Percentiles rank a stretch among this genome's conserved stretches.
Conservation (phyloP, 768 basidiomycete genomes). For the Boletales sp. region DNA sequence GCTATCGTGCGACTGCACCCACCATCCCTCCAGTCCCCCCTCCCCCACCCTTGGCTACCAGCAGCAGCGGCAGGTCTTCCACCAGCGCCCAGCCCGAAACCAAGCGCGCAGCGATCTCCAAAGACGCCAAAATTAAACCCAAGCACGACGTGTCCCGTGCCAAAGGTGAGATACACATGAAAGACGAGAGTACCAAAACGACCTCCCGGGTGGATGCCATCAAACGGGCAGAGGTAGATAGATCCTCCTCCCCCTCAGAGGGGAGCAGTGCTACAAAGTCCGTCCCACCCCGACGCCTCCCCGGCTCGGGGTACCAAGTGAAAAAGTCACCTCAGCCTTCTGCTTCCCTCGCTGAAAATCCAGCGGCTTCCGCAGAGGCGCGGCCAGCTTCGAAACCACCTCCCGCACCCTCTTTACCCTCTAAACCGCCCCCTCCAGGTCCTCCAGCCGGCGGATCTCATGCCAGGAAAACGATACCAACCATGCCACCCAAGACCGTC, state of each 20-base stretch:
- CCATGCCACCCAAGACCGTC: slow-evolving; percentile 23
- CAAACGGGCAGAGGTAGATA: slow-evolving; percentile 26
- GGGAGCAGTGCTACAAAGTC: slow-evolving; percentile 13
- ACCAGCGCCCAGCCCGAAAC: slow-evolving; percentile 28
- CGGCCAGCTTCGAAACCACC: slow-evolving; percentile 26
- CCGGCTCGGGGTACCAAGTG: slow-evolving; percentile 48
- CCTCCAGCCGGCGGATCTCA: slow-evolving; percentile 22
- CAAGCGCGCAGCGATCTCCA: slow-evolving; percentile 45
- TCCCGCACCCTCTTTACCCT: slow-evolving; percentile 30
- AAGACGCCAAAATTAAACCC: slow-evolving; percentile 42
- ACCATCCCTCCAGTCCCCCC: slow-evolving; percentile 11
- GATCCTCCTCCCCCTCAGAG: slow-evolving; percentile 17
- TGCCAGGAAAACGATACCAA: slow-evolving; percentile 29
- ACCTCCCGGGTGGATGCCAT: slow-evolving; percentile 29
- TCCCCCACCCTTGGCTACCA: slow-evolving; percentile 16
- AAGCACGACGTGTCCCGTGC: slow-evolving; percentile 21
- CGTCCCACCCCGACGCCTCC: slow-evolving; percentile 32
- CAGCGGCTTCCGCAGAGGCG: slow-evolving; percentile 24
- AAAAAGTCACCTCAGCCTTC: slow-evolving; percentile 31
- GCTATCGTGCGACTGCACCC: slow-evolving; percentile 26
- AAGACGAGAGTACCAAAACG: slow-evolving; percentile 32
- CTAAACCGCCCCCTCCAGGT: slow-evolving; percentile 31
- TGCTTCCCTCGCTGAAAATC: slow-evolving; percentile 18
- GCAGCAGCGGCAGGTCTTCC: slow-evolving; percentile 21
- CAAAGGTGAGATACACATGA: slow-evolving; percentile 39